A percentile compares a stretch with the other conserved stretches of the same genome.
Conservation (phyloP, 768 basidiomycete species). For the Guyanaporus albipodus region DNA sequence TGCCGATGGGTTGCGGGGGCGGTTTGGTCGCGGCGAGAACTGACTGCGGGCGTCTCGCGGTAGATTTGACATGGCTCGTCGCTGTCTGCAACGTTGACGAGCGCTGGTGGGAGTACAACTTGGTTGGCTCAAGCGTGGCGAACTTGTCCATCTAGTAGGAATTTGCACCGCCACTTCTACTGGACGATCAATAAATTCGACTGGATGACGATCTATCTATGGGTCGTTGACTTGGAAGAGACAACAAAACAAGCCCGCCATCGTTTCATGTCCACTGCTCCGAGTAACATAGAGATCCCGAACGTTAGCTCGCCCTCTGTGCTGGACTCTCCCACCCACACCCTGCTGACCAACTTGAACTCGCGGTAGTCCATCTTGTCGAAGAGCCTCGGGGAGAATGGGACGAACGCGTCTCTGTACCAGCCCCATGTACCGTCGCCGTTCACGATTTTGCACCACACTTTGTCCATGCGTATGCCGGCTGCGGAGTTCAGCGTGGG, state of each 20-base stretch:
- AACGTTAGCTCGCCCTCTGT: slow-evolving; percentile 31
- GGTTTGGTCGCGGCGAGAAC: slow-evolving; percentile 22
- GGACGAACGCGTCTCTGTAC: slow-evolving; percentile 42
- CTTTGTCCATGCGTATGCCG: slow-evolving; percentile 23
- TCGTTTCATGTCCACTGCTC: slow-evolving; percentile 34
- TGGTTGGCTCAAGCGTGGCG: slow-evolving; percentile 74
- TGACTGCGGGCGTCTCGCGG: neutral
- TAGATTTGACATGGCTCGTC: slow-evolving; percentile 18
- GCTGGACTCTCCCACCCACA: slow-evolving; percentile 33
- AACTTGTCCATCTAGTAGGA: slow-evolving; percentile 71
- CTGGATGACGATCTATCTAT: too few relatives aligned
- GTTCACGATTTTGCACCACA: slow-evolving; percentile 14
- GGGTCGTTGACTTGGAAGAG: too few relatives aligned
- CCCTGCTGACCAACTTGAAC: slow-evolving; percentile 38
- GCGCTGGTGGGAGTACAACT: slow-evolving; percentile 41
- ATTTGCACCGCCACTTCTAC: too few relatives aligned
- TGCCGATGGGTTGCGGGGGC: slow-evolving; percentile 55
- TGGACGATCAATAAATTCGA: too few relatives aligned
- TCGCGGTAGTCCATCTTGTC: slow-evolving; percentile 42
- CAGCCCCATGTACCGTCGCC: slow-evolving; percentile 28
- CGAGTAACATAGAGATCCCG: slow-evolving; percentile 42
- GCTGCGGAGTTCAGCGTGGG: neutral
- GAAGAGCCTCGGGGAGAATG: slow-evolving; percentile 46
- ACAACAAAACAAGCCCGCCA: too few relatives aligned
- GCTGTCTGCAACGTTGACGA: neutral